phyloP scores from a whole-genome alignment of 1,284 basidiomycete genomes.

The Phaffia rhodozyma region DNA sequence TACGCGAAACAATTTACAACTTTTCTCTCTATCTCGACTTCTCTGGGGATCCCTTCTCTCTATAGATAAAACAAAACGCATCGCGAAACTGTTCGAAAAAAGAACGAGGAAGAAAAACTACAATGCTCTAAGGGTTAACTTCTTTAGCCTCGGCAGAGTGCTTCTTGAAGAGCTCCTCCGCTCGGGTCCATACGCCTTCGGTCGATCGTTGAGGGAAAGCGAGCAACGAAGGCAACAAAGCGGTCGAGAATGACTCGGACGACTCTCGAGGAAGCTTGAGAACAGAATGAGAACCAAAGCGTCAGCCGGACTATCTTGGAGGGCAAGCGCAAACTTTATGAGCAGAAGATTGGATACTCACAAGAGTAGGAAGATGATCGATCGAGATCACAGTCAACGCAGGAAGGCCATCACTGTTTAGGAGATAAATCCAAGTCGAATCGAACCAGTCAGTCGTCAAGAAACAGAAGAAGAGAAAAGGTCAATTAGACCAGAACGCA shows the following conservation, averaged over 20 bases:
- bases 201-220: constrained; percentile 56
- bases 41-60: no score
- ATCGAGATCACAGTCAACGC: constrained; percentile 83
- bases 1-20: no score
- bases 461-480: not conserved
- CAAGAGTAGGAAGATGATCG: constrained; percentile 88
- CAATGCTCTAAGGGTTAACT: constrained; percentile 27
- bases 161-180: constrained; percentile 69
- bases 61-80: no score
- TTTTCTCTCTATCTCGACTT: no score
- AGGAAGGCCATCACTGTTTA: constrained; percentile 46
- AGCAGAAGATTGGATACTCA: constrained; percentile 20
- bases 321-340: not conserved
- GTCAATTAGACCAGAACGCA: not conserved
- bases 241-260: constrained; percentile 87
- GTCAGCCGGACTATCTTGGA: not conserved
- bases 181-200: constrained; percentile 78
- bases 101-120: no score
- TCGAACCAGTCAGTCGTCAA: not conserved
- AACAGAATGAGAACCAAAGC: not conserved
- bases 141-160: constrained; percentile 48
- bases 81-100: not conserved
- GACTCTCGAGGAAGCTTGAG: constrained; percentile 72
- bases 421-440: not conserved
- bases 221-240: constrained; percentile 76